Base-by-base conservation (phyloP, 2,329 filamentous ascomycete species). In the Ophiostoma sp. region DNA sequence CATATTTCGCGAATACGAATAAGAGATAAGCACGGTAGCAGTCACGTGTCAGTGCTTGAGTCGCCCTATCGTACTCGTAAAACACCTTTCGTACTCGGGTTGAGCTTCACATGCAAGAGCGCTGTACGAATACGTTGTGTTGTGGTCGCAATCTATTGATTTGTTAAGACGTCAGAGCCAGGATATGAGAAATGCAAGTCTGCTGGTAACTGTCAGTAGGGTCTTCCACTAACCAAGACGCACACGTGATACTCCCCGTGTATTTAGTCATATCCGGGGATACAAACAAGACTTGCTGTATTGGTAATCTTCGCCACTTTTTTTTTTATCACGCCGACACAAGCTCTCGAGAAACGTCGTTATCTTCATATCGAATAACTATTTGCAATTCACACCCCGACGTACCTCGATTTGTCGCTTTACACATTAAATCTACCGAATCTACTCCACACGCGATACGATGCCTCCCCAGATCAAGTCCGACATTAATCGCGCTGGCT, bases 401-500 rank as follows among this genome's bases (percentile, higher is more conserved):
- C 44, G 17, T 48, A 3, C 17, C 44, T 20, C 20, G 6, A n/a
- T 48, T n/a, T 7, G 44, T 48, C 44, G 11, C 44, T 17, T 20
- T 48, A 20, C 44, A 5, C 44, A n/a, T n/a, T 17, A 10, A 48
- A 17, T 3, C 8, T n/a, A 33, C 17, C 27, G 5, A 33, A 33
- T 3, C 57, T 15, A 11, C 10, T n/a, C 8, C 5, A 31, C n/a
- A 31, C 15, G 27, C 57, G 13, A 62, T 20, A 67, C 64, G 8
- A 67, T 70, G 89, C 91, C 92, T 70, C 91, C 93, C 13, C 93
- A 97, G 79, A 97, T 97, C 79, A 97, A 98, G 80, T 91, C 96
- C 79, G 94, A 97, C 78, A 86, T 97, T 66, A 97, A 98, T 81
- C 88, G 95, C 69, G 95, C 93, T 23, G 95, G 95, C 72, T 97